Base-by-base conservation (phyloP, 2,329 filamentous ascomycete species). In the Saccharata proteae region DNA sequence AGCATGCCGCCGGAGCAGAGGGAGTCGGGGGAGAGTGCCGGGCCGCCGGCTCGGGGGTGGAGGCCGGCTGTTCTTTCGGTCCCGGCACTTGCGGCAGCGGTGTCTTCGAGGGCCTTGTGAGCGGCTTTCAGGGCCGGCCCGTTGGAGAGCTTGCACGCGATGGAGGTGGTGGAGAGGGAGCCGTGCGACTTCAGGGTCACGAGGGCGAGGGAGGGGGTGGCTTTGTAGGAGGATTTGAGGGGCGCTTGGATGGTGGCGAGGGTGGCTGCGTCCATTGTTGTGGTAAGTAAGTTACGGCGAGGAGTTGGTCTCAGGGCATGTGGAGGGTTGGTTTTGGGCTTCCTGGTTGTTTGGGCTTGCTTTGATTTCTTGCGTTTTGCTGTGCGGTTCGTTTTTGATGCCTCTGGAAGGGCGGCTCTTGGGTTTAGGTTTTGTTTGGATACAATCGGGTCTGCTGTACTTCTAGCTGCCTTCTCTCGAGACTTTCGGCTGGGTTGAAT, bases 1-100 rank as follows among this genome's bases (percentile, higher is more conserved):
- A 67, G 50, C 61, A 66, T 63, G 40, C 66, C 62, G 9, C 63
- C 62, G 1, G 54, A 59, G 49, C 63, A 67, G 2, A 66, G 51
- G n/a, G n/a, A n/a, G 39, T 66, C 61, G 34, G 62, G 62, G 1
- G 57, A 61, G 29, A 67, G 54, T 3, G 44, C 37, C 7, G 54
- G 51, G 22, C 63, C 63, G 21, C 63, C 63, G 3, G 62, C 62
- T 40, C 57, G 58, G 25, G 55, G 58, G 40, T 67, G 63, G 22
- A 67, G 51, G 17, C 62, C 63, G 2, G 63, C 63, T 13, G 27
- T 26, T 15, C 27, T 26, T 22, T 22, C 16, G 12, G 17, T 17
- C n/a, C n/a, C n/a, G n/a, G n/a, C n/a, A n/a, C n/a, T n/a, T n/a
- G n/a, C n/a, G n/a, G n/a, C n/a, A n/a, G n/a, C n/a, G n/a, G n/a